A percentile compares a stretch with the other conserved stretches of the same genome.
Evolutionary conservation across 192 early-diverging fungal species (phyloP).

Genomic region (Mortierella hygrophila): DNA sequence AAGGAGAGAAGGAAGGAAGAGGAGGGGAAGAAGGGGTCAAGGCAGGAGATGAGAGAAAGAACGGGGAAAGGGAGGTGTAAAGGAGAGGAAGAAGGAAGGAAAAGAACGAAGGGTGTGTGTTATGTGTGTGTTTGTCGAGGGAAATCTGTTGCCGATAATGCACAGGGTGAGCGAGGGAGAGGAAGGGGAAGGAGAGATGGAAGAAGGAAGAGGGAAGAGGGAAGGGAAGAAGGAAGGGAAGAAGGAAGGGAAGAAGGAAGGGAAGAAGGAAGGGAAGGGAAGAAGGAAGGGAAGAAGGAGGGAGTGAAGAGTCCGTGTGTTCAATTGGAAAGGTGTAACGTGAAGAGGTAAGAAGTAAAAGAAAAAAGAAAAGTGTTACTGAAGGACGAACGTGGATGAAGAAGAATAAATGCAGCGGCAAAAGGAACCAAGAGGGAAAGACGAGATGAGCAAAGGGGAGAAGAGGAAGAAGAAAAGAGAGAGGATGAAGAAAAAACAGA

Average conservation of each 20-base stretch:
- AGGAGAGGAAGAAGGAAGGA: not conserved
- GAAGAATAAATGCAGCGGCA: too few relatives aligned
- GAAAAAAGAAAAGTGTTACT: too few relatives aligned
- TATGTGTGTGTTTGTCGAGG: too few relatives aligned
- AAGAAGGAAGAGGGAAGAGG: not conserved
- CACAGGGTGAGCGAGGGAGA: too few relatives aligned
- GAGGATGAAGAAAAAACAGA: not conserved
- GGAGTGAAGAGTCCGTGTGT: too few relatives aligned
- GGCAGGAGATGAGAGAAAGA: not conserved
- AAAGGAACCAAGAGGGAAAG: not conserved
- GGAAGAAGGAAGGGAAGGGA: not conserved
- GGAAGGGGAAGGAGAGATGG: too few relatives aligned
- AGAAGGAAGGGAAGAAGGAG: not conserved
- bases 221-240: not conserved
- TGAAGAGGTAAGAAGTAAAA: too few relatives aligned
- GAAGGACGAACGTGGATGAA: too few relatives aligned
- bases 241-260: not conserved
- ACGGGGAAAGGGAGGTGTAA: not conserved
- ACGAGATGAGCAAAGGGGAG: not conserved
- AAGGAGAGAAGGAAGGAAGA: not conserved
- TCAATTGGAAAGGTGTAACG: too few relatives aligned
- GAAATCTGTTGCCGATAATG: too few relatives aligned
- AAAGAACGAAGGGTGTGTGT: too few relatives aligned
- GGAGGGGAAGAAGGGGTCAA: not conserved
- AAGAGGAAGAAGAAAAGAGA: not conserved